Conservation (phyloP, 768 basidiomycete species). For the Leucocoprinus birnbaumii region DNA sequence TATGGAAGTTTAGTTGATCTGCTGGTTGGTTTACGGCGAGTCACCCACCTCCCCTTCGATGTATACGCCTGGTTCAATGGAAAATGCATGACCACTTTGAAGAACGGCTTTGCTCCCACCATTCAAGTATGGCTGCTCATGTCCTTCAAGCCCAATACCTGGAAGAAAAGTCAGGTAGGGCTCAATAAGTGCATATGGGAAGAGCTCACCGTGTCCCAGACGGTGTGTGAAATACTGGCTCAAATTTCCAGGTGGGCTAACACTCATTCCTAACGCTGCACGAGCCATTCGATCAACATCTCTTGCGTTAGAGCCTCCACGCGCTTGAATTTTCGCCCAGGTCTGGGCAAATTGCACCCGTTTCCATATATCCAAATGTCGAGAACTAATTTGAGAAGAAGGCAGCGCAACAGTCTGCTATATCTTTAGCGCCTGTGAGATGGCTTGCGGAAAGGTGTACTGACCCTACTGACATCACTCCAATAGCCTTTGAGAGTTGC, state of each 20-base stretch:
- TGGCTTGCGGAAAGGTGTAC: constrained; percentile 14
- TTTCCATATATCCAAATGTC: constrained; percentile 60
- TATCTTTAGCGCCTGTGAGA: neutral
- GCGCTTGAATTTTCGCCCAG: constrained; percentile 45
- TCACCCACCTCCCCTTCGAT: constrained; percentile 55
- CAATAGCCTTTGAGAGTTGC: constrained; percentile 71
- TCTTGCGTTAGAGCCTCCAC: constrained; percentile 45
- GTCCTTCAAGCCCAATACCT: constrained; percentile 85
- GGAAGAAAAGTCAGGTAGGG: constrained; percentile 9
- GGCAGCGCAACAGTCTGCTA: constrained; percentile 63
- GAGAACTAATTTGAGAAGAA: constrained; percentile 48
- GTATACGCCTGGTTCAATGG: constrained; percentile 79
- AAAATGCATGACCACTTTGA: constrained; percentile 69
- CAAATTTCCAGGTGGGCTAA: constrained; percentile 41
- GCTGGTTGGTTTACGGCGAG: neutral
- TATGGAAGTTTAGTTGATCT: neutral
- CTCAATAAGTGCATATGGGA: neutral
- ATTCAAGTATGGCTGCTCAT: constrained; percentile 78
- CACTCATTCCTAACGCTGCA: no score
- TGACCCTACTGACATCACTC: constrained; percentile 77
- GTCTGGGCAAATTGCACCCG: constrained; percentile 63
- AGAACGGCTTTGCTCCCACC: constrained; percentile 63
- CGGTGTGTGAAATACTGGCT: constrained; percentile 72
- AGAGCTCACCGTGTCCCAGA: constrained; percentile 63
- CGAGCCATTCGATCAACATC: constrained; percentile 66